Percentiles rank a stretch among this genome's conserved stretches.
phyloP scores from a whole-genome alignment of 345 rosid genomes.

The Abelmoschus esculentus region DNA sequence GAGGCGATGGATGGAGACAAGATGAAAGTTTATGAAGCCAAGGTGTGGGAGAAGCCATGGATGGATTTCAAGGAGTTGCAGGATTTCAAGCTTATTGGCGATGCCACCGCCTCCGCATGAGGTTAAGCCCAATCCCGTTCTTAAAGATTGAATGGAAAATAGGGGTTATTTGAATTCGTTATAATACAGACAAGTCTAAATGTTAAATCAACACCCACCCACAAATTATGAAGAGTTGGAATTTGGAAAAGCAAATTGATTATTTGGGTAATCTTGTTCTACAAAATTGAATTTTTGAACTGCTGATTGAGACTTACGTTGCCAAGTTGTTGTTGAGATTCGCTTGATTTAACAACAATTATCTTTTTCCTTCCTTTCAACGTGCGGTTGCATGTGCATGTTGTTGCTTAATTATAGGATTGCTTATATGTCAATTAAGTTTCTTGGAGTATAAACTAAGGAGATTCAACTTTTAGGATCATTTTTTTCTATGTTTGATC shows the following conservation, averaged over 20 bases:
- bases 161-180: neutral
- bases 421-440: neutral
- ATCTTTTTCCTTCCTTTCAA: neutral
- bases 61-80: slow-evolving; percentile 66
- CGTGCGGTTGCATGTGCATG: neutral
- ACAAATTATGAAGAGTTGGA: neutral
- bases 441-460: neutral
- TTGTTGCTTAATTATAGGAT: neutral
- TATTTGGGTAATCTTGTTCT: neutral
- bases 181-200: neutral
- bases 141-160: neutral
- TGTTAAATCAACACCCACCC: neutral
- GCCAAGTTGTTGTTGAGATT: neutral
- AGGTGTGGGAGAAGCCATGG: slow-evolving; percentile 92
- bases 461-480: neutral
- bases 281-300: neutral
- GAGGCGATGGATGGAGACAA: slow-evolving; percentile 65
- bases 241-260: neutral
- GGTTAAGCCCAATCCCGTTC: neutral
- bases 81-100: slow-evolving; percentile 54
- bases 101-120: slow-evolving; percentile 23
- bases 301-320: neutral
- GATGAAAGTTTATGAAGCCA: slow-evolving; percentile 67
- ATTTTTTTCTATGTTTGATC: neutral
- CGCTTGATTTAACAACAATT: neutral